Evolutionary conservation across 306 rosid genomes (phyloP).

Genomic region (Crotalaria pallida): DNA sequence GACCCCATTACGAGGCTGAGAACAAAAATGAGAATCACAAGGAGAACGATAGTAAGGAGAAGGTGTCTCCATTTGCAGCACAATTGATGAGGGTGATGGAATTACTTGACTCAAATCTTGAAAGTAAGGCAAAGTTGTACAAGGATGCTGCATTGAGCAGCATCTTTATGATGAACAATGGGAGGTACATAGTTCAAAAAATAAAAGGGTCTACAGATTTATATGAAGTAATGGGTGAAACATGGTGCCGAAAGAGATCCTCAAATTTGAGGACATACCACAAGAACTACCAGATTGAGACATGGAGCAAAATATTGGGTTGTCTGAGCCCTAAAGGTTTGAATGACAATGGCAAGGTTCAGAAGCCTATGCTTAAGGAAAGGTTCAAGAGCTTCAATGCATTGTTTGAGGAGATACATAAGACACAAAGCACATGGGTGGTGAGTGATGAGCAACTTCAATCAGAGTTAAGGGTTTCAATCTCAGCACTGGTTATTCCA

Average conservation of each 20-base stretch:
- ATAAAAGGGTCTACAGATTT: conserved; percentile 63
- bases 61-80: conserved; percentile 35
- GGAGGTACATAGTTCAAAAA: conserved; percentile 76
- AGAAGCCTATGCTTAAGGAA: conserved; percentile 66
- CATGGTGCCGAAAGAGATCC: conserved; percentile 70
- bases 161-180: conserved; percentile 89
- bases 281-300: conserved; percentile 69
- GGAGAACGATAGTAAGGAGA: neutral
- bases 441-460: conserved; percentile 84
- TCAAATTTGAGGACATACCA: conserved; percentile 62
- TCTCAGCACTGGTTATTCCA: conserved; percentile 72
- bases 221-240: conserved; percentile 57
- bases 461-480: conserved; percentile 78
- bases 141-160: conserved; percentile 51
- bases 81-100: conserved; percentile 58
- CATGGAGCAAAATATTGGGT: conserved; percentile 61
- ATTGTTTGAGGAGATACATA: conserved; percentile 73
- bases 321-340: conserved; percentile 59
- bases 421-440: conserved; percentile 79
- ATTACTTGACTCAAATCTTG: conserved; percentile 53
- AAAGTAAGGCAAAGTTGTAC: conserved; percentile 60
- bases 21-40: neutral
- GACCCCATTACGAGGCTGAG: conserved; percentile 18
- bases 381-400: conserved; percentile 71
- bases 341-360: conserved; percentile 51